Evolutionary conservation across 306 rosid species (phyloP), one percentile per base, ranked within the genome.

Genomic region (Sindora glabra): DNA sequence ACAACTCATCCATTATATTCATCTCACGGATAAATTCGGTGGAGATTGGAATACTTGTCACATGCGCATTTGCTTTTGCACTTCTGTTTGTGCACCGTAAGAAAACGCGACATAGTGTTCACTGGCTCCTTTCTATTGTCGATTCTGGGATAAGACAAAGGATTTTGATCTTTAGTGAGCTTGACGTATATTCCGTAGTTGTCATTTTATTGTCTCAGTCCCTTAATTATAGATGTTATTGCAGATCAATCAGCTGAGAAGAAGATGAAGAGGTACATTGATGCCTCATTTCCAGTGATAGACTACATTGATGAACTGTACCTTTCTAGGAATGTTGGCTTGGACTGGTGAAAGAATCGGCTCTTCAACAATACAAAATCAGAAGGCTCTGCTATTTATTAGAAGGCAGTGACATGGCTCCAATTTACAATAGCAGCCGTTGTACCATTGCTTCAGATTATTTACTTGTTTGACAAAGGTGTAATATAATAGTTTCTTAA

Each of bases 251-350:
- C 96, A 7, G 90, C 95, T 10, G 90, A 75, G 73, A 82, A 83
- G 82, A 88, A 89, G 71, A 88, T 92, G 99, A 81, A 38, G 57
- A 82, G 95, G 74, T 92, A 86, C 71, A 80, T 86, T 58, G 17
- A 61, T 19, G 96, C 94, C 4, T 75, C 89, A 2, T 42, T 38
- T 68, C 86, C 94, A 10, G 72, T 92, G 15, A 82, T 89, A 22
- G 78, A 86, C 8, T 92, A 89, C 82, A 80, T 92, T 4, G 99
- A 92, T 79, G 64, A 78, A 39, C 72, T 92, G 33, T 89, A 79
- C 70, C 73, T 84, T 71, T 78, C 95, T 29, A 80, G 81, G 64
- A 72, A 82, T 41, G 80, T 92, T 77, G 48, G 33, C 44, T 67
- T 92, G 90, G 89, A 92, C 74, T 88, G 99, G 99, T 92, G 86